phyloP scores from a whole-genome alignment of 768 basidiomycete species.

The Mycena rebaudengoi region DNA sequence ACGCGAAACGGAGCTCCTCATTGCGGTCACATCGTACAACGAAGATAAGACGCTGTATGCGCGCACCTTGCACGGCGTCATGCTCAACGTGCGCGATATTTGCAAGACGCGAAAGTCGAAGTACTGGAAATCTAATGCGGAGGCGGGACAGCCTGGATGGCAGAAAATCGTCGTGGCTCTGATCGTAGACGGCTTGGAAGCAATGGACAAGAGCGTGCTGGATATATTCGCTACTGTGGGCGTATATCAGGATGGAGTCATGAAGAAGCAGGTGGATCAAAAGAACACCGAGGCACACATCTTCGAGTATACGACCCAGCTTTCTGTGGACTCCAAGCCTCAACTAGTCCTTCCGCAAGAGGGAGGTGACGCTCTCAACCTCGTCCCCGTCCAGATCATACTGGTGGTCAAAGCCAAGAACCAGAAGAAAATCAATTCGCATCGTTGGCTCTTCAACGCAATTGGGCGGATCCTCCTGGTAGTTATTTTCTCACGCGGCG shows the following conservation, averaged over 20 bases:
- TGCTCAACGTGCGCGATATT: slow-evolving; percentile 97
- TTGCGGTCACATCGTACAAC: slow-evolving; percentile 93
- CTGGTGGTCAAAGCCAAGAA: slow-evolving; percentile 92
- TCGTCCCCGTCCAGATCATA: slow-evolving; percentile 92
- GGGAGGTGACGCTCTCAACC: slow-evolving; percentile 88
- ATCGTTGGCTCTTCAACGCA: slow-evolving; percentile 96
- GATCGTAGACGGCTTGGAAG: slow-evolving; percentile 90
- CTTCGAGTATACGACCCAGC: slow-evolving; percentile 98
- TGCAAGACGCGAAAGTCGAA: slow-evolving; percentile 95
- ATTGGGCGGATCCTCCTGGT: slow-evolving; percentile 82
- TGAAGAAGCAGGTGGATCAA: slow-evolving; percentile 91
- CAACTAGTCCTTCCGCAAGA: slow-evolving; percentile 87
- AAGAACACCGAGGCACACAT: slow-evolving; percentile 94
- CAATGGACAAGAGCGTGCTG: slow-evolving; percentile 94
- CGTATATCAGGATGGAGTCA: slow-evolving; percentile 92
- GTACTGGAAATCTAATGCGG: slow-evolving; percentile 84
- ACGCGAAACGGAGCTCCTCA: slow-evolving; percentile 90
- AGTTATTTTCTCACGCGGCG: slow-evolving; percentile 36
- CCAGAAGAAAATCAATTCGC: slow-evolving; percentile 94
- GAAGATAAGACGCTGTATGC: slow-evolving; percentile 91
- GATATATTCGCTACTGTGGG: slow-evolving; percentile 90
- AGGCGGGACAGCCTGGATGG: slow-evolving; percentile 88
- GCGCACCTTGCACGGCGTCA: slow-evolving; percentile 92
- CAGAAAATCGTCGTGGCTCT: slow-evolving; percentile 92
- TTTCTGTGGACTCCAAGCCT: slow-evolving; percentile 90